Base-by-base conservation (phyloP, 73 alveolate species). In the Paraurostyla sp. region DNA sequence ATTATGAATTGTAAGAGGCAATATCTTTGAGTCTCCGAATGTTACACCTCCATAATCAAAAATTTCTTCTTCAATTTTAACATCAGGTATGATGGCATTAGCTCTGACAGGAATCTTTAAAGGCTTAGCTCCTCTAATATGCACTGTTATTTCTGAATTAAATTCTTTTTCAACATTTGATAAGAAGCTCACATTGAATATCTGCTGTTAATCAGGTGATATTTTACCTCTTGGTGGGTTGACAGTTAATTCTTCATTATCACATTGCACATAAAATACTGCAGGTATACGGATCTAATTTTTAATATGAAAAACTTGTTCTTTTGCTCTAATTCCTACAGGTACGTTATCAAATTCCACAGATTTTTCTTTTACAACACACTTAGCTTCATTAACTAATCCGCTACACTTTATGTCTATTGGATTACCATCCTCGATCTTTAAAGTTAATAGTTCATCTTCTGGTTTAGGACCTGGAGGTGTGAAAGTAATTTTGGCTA, bases 41-140 rank as follows among this genome's bases (percentile, higher is more conserved):
- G 99, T 96, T 38, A 98, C 97, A 16, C 99, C 99, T 42, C 99
- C 99, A 92, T 95, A 98, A 85, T 98, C 99, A 68, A 98, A 96
- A 27, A 85, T 82, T 25, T 96, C 98, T 76, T 98, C 98, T 36
- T 85, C 96, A 27, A 98, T 98, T 51, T 91, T 92, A 30, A 98
- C 99, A 62, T 93, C 94, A 16, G 99, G 99, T 32, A 97, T 95
- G 0, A 97, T 95, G 0, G 98, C 97, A 80, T 96, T 89, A 15
- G 98, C 99, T 36, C 88, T 86, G 52, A 98, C 94, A 18, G 98
- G 98, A 69, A 98, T 83, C 48, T 84, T 93, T 7, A 98, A 76
- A 22, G 97, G 91, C 69, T 95, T 95, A 20, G 99, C 99, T 13
- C 99, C 99, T 90, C 99, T 93, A 33, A 98, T 96, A 48, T 94